These are phyloP conservation scores for Perkinsus olseni DNA, from an alignment of 169 alveolate genomes.

Conservation along the genomic window DNA sequence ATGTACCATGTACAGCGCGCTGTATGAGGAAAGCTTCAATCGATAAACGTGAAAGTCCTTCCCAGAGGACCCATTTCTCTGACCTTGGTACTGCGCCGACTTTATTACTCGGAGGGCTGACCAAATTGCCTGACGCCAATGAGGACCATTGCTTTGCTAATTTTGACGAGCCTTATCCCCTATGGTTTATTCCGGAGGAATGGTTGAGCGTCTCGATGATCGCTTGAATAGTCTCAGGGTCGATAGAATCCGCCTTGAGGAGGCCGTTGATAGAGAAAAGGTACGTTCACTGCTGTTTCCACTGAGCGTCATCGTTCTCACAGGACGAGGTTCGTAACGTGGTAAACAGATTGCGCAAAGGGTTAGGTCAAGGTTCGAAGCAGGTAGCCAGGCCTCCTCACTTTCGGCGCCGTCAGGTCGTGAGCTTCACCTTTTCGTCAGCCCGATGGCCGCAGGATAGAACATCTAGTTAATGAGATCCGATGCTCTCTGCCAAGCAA, in stretches of 20 bases:
- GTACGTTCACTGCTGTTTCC: not conserved
- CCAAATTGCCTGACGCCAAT: too few relatives aligned
- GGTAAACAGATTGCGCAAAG: not conserved
- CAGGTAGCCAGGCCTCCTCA: not conserved
- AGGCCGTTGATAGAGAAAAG: not conserved
- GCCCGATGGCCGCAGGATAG: too few relatives aligned
- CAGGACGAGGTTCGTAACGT: not conserved
- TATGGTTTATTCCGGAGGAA: too few relatives aligned
- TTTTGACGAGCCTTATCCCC: too few relatives aligned
- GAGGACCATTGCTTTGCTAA: too few relatives aligned
- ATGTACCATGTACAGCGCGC: too few relatives aligned
- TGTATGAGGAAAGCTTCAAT: too few relatives aligned
- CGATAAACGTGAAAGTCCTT: too few relatives aligned
- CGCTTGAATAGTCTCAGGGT: not conserved
- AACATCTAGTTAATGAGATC: too few relatives aligned
- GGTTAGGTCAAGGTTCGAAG: not conserved
- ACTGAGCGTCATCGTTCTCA: not conserved
- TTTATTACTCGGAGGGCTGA: too few relatives aligned
- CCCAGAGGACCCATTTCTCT: too few relatives aligned
- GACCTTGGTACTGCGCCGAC: too few relatives aligned
- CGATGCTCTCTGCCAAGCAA: not conserved
- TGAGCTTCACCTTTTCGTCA: not conserved
- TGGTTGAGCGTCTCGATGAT: not conserved
- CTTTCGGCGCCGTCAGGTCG: not conserved
- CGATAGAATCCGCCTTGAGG: not conserved